Percentiles rank a stretch among this genome's conserved stretches.
These are phyloP conservation scores for Pichia pseudocactophila DNA, from an alignment of 805 yeast genomes.

Conservation along the genomic window DNA sequence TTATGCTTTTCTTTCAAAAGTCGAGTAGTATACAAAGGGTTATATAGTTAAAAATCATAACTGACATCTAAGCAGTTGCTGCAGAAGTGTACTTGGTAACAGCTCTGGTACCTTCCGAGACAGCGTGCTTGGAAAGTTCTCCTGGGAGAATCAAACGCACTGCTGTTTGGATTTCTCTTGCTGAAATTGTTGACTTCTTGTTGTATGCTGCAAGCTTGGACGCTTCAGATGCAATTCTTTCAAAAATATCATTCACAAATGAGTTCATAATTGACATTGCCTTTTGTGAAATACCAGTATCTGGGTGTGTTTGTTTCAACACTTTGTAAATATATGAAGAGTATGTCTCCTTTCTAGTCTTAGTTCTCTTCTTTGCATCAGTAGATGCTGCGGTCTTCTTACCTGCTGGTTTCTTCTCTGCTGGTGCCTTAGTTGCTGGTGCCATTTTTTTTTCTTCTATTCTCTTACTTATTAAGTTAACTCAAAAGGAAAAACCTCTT, in stretches of 20 bases:
- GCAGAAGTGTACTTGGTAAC: conserved; percentile 89
- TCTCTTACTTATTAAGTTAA: background rate
- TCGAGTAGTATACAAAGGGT: conserved; percentile 3
- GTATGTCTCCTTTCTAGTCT: conserved; percentile 96
- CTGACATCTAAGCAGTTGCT: conserved; percentile 27
- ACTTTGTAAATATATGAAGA: conserved; percentile 98
- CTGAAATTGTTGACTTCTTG: conserved; percentile 95
- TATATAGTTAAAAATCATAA: background rate
- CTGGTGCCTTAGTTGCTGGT: conserved; percentile 95
- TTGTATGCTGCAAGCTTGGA: conserved; percentile 98
- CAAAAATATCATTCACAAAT: conserved; percentile 94
- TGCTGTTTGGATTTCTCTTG: conserved; percentile 98
- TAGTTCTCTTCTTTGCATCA: conserved; percentile 84
- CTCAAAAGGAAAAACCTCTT: background rate
- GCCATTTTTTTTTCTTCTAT: conserved; percentile 38
- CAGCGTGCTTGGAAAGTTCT: conserved; percentile 98
- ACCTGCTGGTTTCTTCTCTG: conserved; percentile 89
- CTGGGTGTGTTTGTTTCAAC: conserved; percentile 98
- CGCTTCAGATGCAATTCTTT: conserved; percentile 96
- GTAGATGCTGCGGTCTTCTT: conserved; percentile 73
- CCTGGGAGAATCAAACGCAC: conserved; percentile 97
- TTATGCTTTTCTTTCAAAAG: background rate
- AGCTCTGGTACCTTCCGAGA: conserved; percentile 97
- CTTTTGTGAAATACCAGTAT: conserved; percentile 97
- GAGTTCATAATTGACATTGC: conserved; percentile 99